These are phyloP conservation scores for Tetracladium marchalianum DNA, from an alignment of 495 filamentous ascomycete genomes.

Conservation along the genomic window DNA sequence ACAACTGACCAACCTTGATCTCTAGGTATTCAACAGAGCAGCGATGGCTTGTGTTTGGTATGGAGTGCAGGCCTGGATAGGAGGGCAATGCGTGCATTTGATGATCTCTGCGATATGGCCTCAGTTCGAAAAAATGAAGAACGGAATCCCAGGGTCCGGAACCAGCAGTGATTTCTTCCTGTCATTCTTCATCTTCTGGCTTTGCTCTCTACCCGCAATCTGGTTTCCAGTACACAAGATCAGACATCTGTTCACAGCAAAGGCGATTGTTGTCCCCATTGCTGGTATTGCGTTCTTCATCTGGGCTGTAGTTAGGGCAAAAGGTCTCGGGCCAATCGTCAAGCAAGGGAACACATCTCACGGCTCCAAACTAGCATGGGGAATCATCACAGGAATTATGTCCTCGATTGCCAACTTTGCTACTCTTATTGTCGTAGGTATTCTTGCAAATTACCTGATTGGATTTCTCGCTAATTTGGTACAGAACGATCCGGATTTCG, in stretches of 20 bases:
- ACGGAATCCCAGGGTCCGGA: constrained; percentile 57
- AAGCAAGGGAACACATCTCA: constrained; percentile 53
- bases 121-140: constrained; percentile 50
- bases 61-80: constrained; percentile 79
- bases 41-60: constrained; percentile 87
- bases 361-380: constrained; percentile 69
- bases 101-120: constrained; percentile 83
- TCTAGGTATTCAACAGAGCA: constrained; percentile 63
- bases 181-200: constrained; percentile 82
- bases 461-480: neutral
- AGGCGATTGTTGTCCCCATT: constrained; percentile 73
- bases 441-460: too few relatives aligned
- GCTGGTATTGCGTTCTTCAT: constrained; percentile 85
- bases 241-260: constrained; percentile 86
- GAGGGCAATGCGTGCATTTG: constrained; percentile 68
- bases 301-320: constrained; percentile 76
- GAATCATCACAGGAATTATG: constrained; percentile 78
- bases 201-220: constrained; percentile 68
- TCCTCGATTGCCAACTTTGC: constrained; percentile 87
- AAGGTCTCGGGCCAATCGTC: constrained; percentile 80
- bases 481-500: constrained; percentile 75
- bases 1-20: too few relatives aligned
- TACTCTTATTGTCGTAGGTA: constrained; percentile 54
- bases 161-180: constrained; percentile 67
- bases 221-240: constrained; percentile 73